Base-by-base conservation (phyloP, 306 rosid genomes). In the Cyamopsis tetragonoloba region DNA sequence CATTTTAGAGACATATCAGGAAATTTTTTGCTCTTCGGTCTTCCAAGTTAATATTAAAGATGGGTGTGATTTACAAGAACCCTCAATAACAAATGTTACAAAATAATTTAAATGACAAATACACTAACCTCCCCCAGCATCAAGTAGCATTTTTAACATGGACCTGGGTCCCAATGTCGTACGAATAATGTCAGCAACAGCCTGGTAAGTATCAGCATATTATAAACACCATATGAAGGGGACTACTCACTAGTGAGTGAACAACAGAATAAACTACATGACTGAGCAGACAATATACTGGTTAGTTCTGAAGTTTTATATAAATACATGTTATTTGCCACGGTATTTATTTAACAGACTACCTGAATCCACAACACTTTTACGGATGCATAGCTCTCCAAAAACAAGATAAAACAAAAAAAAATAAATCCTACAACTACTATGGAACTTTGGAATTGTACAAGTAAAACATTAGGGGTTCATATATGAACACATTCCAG, bases 111-210 rank as follows among this genome's bases (percentile, higher is more conserved):
- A 47, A 50, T 24, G 31, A 37, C 13, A 9, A 73, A 62, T 53
- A 19, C 35, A 43, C 80, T 47, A 43, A 91, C 97, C 96, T 80
- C 98, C 98, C 5, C 23, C 0, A 22, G 95, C 88, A 71, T 92
- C 96, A 15, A 92, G 88, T 24, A 92, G 81, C 98, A 92, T 92
- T 79, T 92, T 92, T 63, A 92, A 78, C 98, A 92, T 92, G 77
- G 98, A 89, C 74, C 98, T 86, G 13, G 98, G 98, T 14, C 98
- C 98, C 87, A 92, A 62, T 0, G 98, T 92, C 37, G 98, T 92
- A 23, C 98, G 92, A 18, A 92, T 87, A 53, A 92, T 89, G 73
- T 92, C 98, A 39, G 96, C 96, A 69, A 92, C 98, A 62, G 98
- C 96, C 98, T 92, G 46, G 11, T 24, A 76, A 7, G 41, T 7